These are phyloP conservation scores for Pochonia chlamydosporia DNA, from an alignment of 2,329 filamentous ascomycete species.

Conservation along the genomic window DNA sequence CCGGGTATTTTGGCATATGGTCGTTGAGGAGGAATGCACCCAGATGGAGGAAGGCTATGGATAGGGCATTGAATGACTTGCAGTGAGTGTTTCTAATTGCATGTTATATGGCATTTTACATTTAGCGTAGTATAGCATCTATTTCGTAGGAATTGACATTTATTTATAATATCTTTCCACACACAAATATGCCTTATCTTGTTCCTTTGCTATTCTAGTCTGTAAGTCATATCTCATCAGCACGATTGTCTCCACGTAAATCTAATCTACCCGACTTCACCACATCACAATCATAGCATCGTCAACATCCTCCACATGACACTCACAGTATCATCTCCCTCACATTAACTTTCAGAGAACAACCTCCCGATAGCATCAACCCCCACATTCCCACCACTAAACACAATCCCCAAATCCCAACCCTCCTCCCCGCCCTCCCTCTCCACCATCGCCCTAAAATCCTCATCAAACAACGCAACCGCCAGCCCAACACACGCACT, in stretches of 20 bases:
- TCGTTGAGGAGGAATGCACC: conserved; percentile 54
- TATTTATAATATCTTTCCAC: too few species aligned
- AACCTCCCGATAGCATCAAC: conserved; percentile 47
- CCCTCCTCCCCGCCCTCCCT: conserved; percentile 63
- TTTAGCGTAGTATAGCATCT: conserved; percentile 5
- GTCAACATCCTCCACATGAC: too few species aligned
- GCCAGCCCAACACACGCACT: conserved; percentile 81
- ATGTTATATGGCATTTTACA: too few species aligned
- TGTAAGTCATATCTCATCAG: too few species aligned
- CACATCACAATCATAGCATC: too few species aligned
- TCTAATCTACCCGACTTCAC: background rate
- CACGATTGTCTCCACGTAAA: too few species aligned
- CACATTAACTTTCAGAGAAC: conserved; percentile 26
- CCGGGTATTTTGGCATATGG: conserved; percentile 53
- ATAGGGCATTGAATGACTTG: conserved; percentile 33
- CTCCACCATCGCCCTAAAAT: conserved; percentile 68
- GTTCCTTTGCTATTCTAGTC: too few species aligned
- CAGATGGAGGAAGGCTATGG: conserved; percentile 60
- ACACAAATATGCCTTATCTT: too few species aligned
- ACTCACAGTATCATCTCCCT: background rate
- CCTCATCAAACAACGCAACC: conserved; percentile 77
- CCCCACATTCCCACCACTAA: conserved; percentile 56
- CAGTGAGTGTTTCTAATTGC: too few species aligned
- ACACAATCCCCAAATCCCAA: conserved; percentile 62
- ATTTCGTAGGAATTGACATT: too few species aligned